These are phyloP conservation scores for Aspergillus novoparasiticus DNA, from an alignment of 2,329 filamentous ascomycete species.

Conservation along the genomic window DNA sequence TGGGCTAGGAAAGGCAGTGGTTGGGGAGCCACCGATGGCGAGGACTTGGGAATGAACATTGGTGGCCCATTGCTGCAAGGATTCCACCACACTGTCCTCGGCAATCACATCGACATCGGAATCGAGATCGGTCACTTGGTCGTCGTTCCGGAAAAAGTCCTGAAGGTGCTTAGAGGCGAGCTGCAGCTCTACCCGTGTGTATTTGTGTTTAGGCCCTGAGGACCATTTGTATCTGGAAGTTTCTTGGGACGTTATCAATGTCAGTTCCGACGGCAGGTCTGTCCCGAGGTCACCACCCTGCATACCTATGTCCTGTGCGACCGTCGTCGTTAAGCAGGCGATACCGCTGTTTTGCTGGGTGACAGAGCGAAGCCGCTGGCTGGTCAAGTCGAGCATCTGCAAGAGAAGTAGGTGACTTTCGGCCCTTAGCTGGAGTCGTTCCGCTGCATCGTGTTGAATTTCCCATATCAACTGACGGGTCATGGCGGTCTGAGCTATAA, in stretches of 20 bases:
- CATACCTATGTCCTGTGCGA: slow-evolving; percentile 36
- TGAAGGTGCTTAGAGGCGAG: slow-evolving; percentile 39
- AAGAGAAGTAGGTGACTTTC: slow-evolving; percentile 30
- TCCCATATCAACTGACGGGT: slow-evolving; percentile 42
- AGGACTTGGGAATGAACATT: slow-evolving; percentile 36
- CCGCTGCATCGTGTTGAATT: slow-evolving; percentile 36
- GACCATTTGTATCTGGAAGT: slow-evolving; percentile 33
- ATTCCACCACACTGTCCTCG: slow-evolving; percentile 29
- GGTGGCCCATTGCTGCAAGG: slow-evolving; percentile 39
- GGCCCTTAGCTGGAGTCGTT: slow-evolving; percentile 29
- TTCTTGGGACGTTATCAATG: slow-evolving; percentile 20
- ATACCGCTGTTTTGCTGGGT: slow-evolving; percentile 32
- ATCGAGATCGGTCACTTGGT: slow-evolving; percentile 36
- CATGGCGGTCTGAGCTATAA: slow-evolving; percentile 38
- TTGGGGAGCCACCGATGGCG: slow-evolving; percentile 32
- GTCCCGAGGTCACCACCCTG: slow-evolving; percentile 10
- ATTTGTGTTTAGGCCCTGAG: slow-evolving; percentile 36
- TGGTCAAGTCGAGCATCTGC: slow-evolving; percentile 28
- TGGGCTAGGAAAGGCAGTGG: slow-evolving; percentile 29
- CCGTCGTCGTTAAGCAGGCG: slow-evolving; percentile 34
- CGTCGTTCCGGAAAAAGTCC: slow-evolving; percentile 38
- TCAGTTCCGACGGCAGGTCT: slow-evolving; percentile 19
- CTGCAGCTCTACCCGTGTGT: slow-evolving; percentile 36
- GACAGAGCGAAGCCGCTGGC: slow-evolving; percentile 26
- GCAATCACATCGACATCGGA: slow-evolving; percentile 29